A percentile compares a stretch with the other conserved stretches of the same genome.
phyloP scores from a whole-genome alignment of 1,139 yeast species.

The Trichomonascaceae sp. region DNA sequence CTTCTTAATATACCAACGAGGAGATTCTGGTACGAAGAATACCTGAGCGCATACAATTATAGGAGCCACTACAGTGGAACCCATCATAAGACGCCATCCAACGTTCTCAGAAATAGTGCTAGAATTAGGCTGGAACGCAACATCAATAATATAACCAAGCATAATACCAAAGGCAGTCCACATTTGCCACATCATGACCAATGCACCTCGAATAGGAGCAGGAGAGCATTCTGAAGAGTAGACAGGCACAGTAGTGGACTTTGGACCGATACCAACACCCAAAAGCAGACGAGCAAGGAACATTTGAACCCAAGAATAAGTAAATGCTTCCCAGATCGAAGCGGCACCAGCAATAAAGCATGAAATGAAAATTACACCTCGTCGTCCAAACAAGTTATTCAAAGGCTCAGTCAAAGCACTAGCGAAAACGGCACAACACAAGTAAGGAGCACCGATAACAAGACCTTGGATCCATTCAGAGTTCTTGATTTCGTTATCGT shows the following conservation, averaged over 20 bases:
- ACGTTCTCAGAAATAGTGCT: conserved; percentile 44
- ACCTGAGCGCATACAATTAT: conserved; percentile 60
- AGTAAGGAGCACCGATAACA: conserved; percentile 75
- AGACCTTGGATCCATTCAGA: conserved; percentile 68
- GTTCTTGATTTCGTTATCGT: conserved; percentile 34
- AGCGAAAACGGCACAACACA: conserved; percentile 62
- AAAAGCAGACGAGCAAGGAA: conserved; percentile 65
- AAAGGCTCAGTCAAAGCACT: conserved; percentile 70
- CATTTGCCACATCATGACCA: conserved; percentile 86
- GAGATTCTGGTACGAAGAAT: conserved; percentile 69
- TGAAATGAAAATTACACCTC: conserved; percentile 65
- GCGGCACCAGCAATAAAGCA: conserved; percentile 60
- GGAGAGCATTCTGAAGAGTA: conserved; percentile 80
- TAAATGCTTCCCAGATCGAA: conserved; percentile 74
- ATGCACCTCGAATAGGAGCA: conserved; percentile 66
- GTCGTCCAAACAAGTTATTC: conserved; percentile 61
- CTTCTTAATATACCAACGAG: conserved; percentile 74
- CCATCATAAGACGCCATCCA: conserved; percentile 79
- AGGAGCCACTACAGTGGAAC: conserved; percentile 72
- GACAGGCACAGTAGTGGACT: conserved; percentile 76
- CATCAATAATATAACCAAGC: conserved; percentile 66
- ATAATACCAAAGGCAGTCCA: conserved; percentile 85
- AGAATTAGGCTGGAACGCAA: conserved; percentile 51
- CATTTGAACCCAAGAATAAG: conserved; percentile 67
- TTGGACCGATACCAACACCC: conserved; percentile 77